These are phyloP conservation scores for Ophiostoma angusticollis DNA, from an alignment of 2,329 filamentous ascomycete species.

Conservation along the genomic window DNA sequence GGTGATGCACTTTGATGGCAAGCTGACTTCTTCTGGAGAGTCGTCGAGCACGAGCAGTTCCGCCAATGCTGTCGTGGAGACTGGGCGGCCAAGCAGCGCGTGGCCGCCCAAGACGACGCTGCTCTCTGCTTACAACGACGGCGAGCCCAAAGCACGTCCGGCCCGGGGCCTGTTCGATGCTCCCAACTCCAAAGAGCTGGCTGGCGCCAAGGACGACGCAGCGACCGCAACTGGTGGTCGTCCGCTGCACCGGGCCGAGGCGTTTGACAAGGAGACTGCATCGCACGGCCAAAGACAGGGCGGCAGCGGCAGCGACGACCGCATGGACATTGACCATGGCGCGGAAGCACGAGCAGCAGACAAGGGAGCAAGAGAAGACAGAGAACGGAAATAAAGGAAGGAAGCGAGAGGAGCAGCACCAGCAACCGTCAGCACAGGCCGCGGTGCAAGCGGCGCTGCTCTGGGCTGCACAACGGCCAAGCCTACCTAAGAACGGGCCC, in stretches of 20 bases:
- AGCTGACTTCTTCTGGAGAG: no score
- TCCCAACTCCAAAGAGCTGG: neutral
- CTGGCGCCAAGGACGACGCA: neutral
- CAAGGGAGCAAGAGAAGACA: no score
- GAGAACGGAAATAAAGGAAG: no score
- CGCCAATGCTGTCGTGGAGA: neutral
- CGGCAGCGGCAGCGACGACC: neutral
- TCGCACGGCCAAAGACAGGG: neutral
- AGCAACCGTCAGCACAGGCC: no score
- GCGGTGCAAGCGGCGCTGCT: no score
- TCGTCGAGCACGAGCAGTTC: slow-evolving; percentile 19
- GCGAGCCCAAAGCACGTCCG: slow-evolving; percentile 33
- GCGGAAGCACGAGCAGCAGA: no score
- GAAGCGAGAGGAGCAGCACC: no score
- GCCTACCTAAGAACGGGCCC: no score
- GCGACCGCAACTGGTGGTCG: neutral
- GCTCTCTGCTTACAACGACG: slow-evolving; percentile 27
- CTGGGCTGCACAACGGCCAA: no score
- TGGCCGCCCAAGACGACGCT: slow-evolving; percentile 23
- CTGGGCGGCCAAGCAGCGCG: neutral
- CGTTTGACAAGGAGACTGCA: neutral
- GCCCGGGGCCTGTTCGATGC: slow-evolving; percentile 5
- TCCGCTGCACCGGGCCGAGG: neutral
- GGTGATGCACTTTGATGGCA: slow-evolving; percentile 3
- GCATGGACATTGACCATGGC: slow-evolving; percentile 7